Evolutionary conservation across 2,329 filamentous ascomycete species (phyloP).

Genomic region (Didymella pinodella): DNA sequence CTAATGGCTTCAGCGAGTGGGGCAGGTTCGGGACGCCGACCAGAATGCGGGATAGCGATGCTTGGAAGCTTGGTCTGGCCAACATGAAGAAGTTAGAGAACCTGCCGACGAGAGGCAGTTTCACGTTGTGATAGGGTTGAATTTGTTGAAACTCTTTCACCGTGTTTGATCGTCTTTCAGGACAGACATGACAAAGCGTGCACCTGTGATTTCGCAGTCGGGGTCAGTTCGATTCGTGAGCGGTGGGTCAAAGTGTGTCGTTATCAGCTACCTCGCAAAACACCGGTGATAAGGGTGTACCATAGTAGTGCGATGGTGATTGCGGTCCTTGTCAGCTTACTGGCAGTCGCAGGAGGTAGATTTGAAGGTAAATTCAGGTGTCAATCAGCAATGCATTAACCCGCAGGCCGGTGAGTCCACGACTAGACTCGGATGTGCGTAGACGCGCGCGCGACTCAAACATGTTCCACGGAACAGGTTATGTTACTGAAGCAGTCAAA

Average conservation of each 20-base stretch:
- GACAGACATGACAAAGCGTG: not conserved
- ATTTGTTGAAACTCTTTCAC: slow-evolving; percentile 1
- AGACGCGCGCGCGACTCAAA: slow-evolving; percentile 22
- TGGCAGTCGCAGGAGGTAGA: slow-evolving; percentile 23
- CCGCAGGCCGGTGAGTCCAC: slow-evolving; percentile 15
- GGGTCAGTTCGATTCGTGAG: not conserved
- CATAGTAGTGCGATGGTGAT: slow-evolving; percentile 10
- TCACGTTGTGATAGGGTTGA: slow-evolving; percentile 26
- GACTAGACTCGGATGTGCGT: slow-evolving; percentile 15
- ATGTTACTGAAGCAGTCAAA: not conserved
- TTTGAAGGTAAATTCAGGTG: slow-evolving; percentile 29
- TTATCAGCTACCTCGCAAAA: slow-evolving; percentile 5
- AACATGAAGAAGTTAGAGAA: slow-evolving; percentile 22
- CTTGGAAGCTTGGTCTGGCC: slow-evolving; percentile 32
- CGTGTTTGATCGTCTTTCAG: slow-evolving; percentile 18
- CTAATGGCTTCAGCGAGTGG: slow-evolving; percentile 36
- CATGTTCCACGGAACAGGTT: slow-evolving; percentile 6
- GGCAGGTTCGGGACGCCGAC: slow-evolving; percentile 28
- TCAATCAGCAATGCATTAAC: slow-evolving; percentile 26
- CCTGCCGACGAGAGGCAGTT: slow-evolving; percentile 25
- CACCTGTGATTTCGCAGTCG: not conserved
- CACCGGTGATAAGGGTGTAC: slow-evolving; percentile 18
- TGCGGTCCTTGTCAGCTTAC: slow-evolving; percentile 25
- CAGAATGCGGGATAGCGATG: slow-evolving; percentile 31
- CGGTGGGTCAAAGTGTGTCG: not conserved